Percentiles rank a stretch among this genome's conserved stretches.
phyloP scores from a whole-genome alignment of 1,139 yeast genomes.

The Saccharomyces hybrid region DNA sequence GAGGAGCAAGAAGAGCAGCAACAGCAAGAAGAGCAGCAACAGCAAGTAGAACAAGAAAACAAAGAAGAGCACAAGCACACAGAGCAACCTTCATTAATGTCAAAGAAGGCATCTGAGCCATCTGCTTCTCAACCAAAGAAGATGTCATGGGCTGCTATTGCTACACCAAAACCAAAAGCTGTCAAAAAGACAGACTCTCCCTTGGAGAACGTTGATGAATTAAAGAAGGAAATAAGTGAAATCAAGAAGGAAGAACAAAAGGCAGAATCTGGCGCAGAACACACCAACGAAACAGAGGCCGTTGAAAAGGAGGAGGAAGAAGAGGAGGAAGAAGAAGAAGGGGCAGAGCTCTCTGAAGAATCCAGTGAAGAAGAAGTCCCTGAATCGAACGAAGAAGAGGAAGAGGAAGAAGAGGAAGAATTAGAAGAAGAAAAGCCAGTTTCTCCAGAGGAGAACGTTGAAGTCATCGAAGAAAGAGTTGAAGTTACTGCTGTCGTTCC shows the following conservation, averaged over 20 bases:
- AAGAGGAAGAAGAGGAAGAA: slow-evolving; percentile 2
- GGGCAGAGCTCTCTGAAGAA: slow-evolving; percentile 1
- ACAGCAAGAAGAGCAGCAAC: slow-evolving; percentile 6
- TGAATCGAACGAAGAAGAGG: neutral
- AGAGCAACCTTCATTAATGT: neutral
- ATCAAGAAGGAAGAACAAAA: slow-evolving; percentile 3
- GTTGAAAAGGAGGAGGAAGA: slow-evolving; percentile 16
- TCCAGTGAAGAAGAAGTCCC: neutral
- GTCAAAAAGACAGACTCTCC: slow-evolving; percentile 14
- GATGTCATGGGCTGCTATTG: slow-evolving; percentile 39
- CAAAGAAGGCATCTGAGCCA: slow-evolving; percentile 3
- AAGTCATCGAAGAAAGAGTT: neutral
- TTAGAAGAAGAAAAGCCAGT: slow-evolving; percentile 3
- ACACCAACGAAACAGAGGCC: slow-evolving; percentile 7
- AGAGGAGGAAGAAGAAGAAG: slow-evolving; percentile 17
- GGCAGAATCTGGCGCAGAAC: slow-evolving; percentile 5
- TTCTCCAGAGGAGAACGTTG: slow-evolving; percentile 1
- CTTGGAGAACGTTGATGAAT: slow-evolving; percentile 7
- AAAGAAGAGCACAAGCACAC: neutral
- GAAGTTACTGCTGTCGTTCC: neutral
- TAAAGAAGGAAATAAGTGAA: slow-evolving; percentile 6
- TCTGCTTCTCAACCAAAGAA: slow-evolving; percentile 18
- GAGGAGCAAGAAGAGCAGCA: slow-evolving; percentile 11
- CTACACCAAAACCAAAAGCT: slow-evolving; percentile 30
- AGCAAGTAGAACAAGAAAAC: slow-evolving; percentile 1